These are phyloP conservation scores for Ogataea neopini DNA, from an alignment of 805 yeast genomes.

Conservation along the genomic window DNA sequence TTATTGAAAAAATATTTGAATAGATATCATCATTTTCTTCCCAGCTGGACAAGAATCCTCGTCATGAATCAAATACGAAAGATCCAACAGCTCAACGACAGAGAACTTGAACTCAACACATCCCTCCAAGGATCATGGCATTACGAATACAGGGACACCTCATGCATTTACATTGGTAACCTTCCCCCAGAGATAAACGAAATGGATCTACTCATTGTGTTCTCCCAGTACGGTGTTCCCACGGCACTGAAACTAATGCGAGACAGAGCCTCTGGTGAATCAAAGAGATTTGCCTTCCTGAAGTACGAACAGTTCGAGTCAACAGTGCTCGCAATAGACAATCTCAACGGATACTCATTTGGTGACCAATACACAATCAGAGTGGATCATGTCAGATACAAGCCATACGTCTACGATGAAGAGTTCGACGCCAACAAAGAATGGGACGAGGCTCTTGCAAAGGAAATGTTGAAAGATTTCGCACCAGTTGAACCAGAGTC, in stretches of 20 bases:
- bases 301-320: slow-evolving; percentile 82
- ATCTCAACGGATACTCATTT: slow-evolving; percentile 63
- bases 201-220: slow-evolving; percentile 72
- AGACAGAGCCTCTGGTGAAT: slow-evolving; percentile 63
- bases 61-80: slow-evolving; percentile 26
- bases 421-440: slow-evolving; percentile 47
- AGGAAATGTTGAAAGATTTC: slow-evolving; percentile 50
- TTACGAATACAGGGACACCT: slow-evolving; percentile 72
- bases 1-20: too few species aligned
- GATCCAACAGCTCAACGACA: slow-evolving; percentile 60
- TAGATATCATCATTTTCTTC: too few species aligned
- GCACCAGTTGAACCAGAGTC: slow-evolving; percentile 39
- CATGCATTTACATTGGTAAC: slow-evolving; percentile 77
- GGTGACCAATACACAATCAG: slow-evolving; percentile 48
- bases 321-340: slow-evolving; percentile 84
- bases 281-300: slow-evolving; percentile 76
- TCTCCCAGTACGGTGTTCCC: slow-evolving; percentile 89
- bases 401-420: slow-evolving; percentile 42
- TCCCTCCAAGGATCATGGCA: slow-evolving; percentile 84
- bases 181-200: slow-evolving; percentile 66
- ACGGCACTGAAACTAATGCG: slow-evolving; percentile 69
- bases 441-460: slow-evolving; percentile 31
- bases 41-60: too few species aligned
- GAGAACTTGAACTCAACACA: slow-evolving; percentile 63
- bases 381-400: slow-evolving; percentile 74